Conservation (phyloP, 2,329 filamentous ascomycete genomes). For the Blumeriella jaapii region DNA sequence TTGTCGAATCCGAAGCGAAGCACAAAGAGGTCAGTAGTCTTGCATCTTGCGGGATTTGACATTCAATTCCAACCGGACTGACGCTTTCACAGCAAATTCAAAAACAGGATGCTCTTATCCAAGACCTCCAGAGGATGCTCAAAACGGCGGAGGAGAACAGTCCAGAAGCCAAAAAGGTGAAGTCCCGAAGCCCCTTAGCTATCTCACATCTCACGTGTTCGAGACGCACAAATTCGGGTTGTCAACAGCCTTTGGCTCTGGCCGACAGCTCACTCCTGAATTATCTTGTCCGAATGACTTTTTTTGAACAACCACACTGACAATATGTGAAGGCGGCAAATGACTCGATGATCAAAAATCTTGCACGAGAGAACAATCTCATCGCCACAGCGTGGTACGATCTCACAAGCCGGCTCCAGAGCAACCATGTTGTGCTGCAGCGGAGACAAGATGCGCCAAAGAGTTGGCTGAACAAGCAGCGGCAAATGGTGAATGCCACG, state of each 20-base stretch:
- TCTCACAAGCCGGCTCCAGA: conserved; percentile 65
- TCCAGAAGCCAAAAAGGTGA: conserved; percentile 25
- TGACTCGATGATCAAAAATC: conserved; percentile 36
- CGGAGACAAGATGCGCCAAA: conserved; percentile 62
- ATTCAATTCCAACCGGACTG: conserved; percentile 10
- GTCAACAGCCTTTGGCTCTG: too few species aligned
- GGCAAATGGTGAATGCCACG: conserved; percentile 49
- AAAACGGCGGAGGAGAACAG: conserved; percentile 19
- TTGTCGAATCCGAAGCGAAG: conserved; percentile 4
- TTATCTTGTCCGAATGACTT: background rate
- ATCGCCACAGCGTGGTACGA: conserved; percentile 84
- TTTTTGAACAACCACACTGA: conserved; percentile 3
- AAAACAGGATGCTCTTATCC: conserved; percentile 20
- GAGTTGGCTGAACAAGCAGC: conserved; percentile 79
- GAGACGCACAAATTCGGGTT: too few species aligned
- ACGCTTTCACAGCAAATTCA: conserved; percentile 21
- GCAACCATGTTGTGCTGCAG: conserved; percentile 70
- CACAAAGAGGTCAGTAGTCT: conserved; percentile 41
- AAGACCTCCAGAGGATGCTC: conserved; percentile 23
- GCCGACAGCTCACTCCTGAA: too few species aligned
- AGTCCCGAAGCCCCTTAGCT: too few species aligned
- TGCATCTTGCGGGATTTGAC: background rate
- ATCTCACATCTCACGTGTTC: too few species aligned
- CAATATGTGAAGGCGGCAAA: conserved; percentile 20
- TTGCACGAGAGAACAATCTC: conserved; percentile 66